Evolutionary conservation across 2,329 filamentous ascomycete species (phyloP).

Genomic region (Talaromyces amestolkiae): DNA sequence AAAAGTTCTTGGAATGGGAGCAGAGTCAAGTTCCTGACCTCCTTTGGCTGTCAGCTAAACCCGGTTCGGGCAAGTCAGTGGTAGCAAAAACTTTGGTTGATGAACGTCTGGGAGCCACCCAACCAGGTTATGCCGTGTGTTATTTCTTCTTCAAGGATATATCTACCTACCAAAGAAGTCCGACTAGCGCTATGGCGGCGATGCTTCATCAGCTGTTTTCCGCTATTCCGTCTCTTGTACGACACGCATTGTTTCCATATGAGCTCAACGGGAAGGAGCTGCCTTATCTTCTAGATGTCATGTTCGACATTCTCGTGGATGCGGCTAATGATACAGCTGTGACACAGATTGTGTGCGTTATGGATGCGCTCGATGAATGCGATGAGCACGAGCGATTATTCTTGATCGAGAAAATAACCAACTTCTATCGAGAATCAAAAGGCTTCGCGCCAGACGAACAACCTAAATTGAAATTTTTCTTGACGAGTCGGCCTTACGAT

Average conservation of each 20-base stretch:
- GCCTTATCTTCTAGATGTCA: background rate
- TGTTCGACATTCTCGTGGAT: background rate
- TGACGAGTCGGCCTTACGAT: conserved; percentile 19
- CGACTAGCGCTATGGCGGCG: conserved; percentile 29
- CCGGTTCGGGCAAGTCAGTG: conserved; percentile 47
- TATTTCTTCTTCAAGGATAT: conserved; percentile 47
- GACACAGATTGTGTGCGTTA: conserved; percentile 30
- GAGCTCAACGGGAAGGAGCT: conserved; percentile 18
- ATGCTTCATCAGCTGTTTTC: conserved; percentile 37
- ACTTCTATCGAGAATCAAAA: background rate
- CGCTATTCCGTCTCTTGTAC: conserved; percentile 17
- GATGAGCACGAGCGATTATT: conserved; percentile 17
- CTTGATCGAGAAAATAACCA: conserved; percentile 18
- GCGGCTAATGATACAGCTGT: conserved; percentile 5
- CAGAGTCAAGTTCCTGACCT: background rate
- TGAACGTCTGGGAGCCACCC: conserved; percentile 22
- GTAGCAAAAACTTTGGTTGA: conserved; percentile 39
- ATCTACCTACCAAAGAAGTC: conserved; percentile 10
- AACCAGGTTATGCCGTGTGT: conserved; percentile 30
- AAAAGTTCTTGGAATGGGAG: conserved; percentile 9
- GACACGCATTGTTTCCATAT: conserved; percentile 23
- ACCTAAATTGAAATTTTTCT: conserved; percentile 33
- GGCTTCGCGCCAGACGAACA: background rate
- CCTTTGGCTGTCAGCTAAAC: conserved; percentile 31
- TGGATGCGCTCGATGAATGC: conserved; percentile 44